A percentile compares a stretch with the other conserved stretches of the same genome.
These are phyloP conservation scores for Harringtonia lauricola DNA, from an alignment of 2,329 filamentous ascomycete species.

Conservation along the genomic window DNA sequence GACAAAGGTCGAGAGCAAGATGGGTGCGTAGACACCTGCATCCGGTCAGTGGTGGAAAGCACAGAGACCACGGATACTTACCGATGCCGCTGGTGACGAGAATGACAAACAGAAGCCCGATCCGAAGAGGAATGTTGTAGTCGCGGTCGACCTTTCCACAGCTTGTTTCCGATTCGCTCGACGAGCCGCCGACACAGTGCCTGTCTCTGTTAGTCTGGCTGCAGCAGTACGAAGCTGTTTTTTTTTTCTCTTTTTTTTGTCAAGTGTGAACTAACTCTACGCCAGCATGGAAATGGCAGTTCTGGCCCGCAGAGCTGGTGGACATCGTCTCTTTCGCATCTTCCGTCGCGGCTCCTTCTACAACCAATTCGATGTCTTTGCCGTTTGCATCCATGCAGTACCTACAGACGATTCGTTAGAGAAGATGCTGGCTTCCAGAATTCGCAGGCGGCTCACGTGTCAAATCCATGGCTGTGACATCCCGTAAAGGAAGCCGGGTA, in stretches of 20 bases:
- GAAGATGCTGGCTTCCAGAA: background rate
- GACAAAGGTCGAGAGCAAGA: slow-evolving; percentile 49
- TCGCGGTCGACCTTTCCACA: slow-evolving; percentile 38
- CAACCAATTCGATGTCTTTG: slow-evolving; percentile 42
- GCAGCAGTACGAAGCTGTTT: no score
- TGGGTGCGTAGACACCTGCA: slow-evolving; percentile 50
- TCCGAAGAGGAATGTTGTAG: slow-evolving; percentile 57
- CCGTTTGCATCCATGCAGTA: slow-evolving; percentile 7
- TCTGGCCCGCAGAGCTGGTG: slow-evolving; percentile 18
- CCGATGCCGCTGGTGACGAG: slow-evolving; percentile 55
- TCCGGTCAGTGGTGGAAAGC: no score
- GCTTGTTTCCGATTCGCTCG: slow-evolving; percentile 20
- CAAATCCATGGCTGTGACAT: slow-evolving; percentile 50
- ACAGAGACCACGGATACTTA: background rate
- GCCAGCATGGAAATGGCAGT: slow-evolving; percentile 66
- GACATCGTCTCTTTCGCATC: slow-evolving; percentile 12
- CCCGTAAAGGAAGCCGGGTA: slow-evolving; percentile 50
- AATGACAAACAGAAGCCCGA: slow-evolving; percentile 64
- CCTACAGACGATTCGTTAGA: no score
- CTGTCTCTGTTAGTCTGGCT: slow-evolving; percentile 19
- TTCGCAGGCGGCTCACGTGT: slow-evolving; percentile 20
- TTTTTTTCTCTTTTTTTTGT: background rate
- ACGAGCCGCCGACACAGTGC: slow-evolving; percentile 44
- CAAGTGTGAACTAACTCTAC: slow-evolving; percentile 48
- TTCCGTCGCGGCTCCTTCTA: slow-evolving; percentile 13